Evolutionary conservation across 2,329 filamentous ascomycete genomes (phyloP).

Genomic region (Cryphonectria radicalis): DNA sequence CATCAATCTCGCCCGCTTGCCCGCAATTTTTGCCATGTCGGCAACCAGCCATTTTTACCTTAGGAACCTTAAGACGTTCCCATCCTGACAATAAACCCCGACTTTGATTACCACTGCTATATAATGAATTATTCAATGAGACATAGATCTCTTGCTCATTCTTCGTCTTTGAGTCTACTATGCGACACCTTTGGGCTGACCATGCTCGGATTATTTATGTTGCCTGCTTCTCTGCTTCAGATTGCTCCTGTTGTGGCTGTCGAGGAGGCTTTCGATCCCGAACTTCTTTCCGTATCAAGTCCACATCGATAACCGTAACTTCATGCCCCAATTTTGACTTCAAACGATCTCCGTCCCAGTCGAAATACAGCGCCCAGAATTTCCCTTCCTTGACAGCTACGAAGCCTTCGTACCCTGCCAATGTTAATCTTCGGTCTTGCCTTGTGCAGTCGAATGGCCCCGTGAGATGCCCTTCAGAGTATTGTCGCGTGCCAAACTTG

Average conservation of each 20-base stretch:
- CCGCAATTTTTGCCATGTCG: constrained; percentile 11
- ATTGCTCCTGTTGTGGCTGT: background rate
- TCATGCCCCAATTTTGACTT: constrained; percentile 49
- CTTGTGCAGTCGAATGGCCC: constrained; percentile 56
- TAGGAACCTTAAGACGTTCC: too few relatives aligned
- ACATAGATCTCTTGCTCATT: too few relatives aligned
- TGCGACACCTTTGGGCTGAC: too few relatives aligned
- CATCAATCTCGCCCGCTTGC: constrained; percentile 24
- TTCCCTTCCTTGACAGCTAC: constrained; percentile 50
- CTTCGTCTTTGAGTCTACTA: too few relatives aligned
- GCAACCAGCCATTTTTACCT: too few relatives aligned
- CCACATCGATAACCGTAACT: constrained; percentile 58
- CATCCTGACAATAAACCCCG: too few relatives aligned
- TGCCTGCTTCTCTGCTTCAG: background rate
- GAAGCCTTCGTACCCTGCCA: constrained; percentile 55
- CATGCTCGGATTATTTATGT: background rate
- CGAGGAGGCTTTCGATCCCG: constrained; percentile 3
- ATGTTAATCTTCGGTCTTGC: constrained; percentile 55
- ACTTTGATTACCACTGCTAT: too few relatives aligned
- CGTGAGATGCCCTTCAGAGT: constrained; percentile 48
- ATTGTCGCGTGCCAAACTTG: constrained; percentile 49
- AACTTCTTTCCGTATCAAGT: constrained; percentile 56
- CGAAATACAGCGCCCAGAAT: constrained; percentile 53
- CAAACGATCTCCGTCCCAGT: constrained; percentile 51
- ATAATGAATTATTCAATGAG: too few relatives aligned